These are phyloP conservation scores for Metschnikowia reukaufii DNA, from an alignment of 805 yeast genomes.

Conservation along the genomic window DNA sequence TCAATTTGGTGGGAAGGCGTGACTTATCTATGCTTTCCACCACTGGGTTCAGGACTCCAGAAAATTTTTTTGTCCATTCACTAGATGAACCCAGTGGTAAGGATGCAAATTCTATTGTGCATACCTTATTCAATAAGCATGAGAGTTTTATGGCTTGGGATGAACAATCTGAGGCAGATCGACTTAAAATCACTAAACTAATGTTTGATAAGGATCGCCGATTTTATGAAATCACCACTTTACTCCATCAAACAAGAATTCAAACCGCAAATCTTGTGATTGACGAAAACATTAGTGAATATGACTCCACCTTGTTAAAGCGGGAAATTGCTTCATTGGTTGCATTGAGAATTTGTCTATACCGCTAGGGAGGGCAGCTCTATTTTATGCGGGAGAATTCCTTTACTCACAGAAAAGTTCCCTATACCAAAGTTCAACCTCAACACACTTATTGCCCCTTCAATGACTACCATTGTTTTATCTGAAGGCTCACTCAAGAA, in stretches of 20 bases:
- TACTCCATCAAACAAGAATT: constrained; percentile 67
- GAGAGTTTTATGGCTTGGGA: constrained; percentile 64
- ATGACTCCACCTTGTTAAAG: constrained; percentile 54
- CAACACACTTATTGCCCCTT: constrained; percentile 62
- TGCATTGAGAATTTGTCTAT: constrained; percentile 66
- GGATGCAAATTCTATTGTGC: constrained; percentile 44
- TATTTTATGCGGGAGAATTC: constrained; percentile 69
- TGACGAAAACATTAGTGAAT: constrained; percentile 49
- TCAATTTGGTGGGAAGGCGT: constrained; percentile 64
- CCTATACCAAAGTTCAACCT: constrained; percentile 76
- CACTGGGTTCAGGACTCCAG: constrained; percentile 8
- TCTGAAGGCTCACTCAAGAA: constrained; percentile 53
- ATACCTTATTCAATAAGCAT: constrained; percentile 34
- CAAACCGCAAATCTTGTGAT: constrained; percentile 51
- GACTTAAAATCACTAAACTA: constrained; percentile 63
- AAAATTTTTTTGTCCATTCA: not conserved
- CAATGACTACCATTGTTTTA: constrained; percentile 59
- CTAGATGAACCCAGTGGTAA: constrained; percentile 4
- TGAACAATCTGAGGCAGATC: constrained; percentile 67
- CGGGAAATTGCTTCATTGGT: constrained; percentile 59
- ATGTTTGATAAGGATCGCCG: constrained; percentile 79
- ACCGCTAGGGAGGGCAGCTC: constrained; percentile 77
- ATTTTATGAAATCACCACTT: constrained; percentile 69
- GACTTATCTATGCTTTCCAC: constrained; percentile 49
- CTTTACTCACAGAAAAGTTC: constrained; percentile 81